Base-by-base conservation (phyloP, 2,329 filamentous ascomycete species). In the Arachnopeziza araneosa region DNA sequence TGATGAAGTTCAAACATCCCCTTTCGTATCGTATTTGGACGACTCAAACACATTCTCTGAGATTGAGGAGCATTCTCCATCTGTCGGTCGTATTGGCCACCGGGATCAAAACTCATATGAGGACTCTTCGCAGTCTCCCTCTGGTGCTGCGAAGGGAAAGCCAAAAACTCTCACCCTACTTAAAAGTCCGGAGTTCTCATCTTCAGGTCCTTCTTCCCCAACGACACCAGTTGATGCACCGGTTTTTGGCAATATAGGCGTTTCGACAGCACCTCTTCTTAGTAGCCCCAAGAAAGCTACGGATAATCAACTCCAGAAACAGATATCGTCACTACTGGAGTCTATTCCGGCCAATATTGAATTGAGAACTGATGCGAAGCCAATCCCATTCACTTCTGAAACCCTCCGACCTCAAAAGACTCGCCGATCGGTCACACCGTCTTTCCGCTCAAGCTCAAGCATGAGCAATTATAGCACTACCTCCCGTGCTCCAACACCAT, bases 261-360 rank as follows among this genome's bases (percentile, higher is more conserved):
- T 70, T 10, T 64, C 66, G 4, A 52, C 62, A 22, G 48, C 63
- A 17, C 59, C 62, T 9, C 50, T 63, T 3, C 49, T 64, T n/a
- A 60, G 62, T 9, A 68, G 65, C 48, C 66, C 70, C 8, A 65
- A 62, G 24, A 70, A 68, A 48, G 54, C 54, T 19, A 61, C 66
- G 0, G 85, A 88, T 64, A 86, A 91, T 64, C 83, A 90, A 59
- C 79, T 96, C 17, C 89, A 91, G 65, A 84, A 87, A 63, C 91
- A 93, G 71, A 93, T 96, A 54, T 89, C 84, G 69, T 84, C 89
- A 56, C 89, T 96, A 59, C 81, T 96, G 49, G 85, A 85, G 60
- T 88, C 82, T 22, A 90, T 96, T 63, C 91, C 91, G 1, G 87
- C 88, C 32, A 86, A 87, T 63, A 96, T 98, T 68, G 87, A 86